These are phyloP conservation scores for Chamaecrista fasciculata DNA, from an alignment of 306 rosid species.

Conservation along the genomic window DNA sequence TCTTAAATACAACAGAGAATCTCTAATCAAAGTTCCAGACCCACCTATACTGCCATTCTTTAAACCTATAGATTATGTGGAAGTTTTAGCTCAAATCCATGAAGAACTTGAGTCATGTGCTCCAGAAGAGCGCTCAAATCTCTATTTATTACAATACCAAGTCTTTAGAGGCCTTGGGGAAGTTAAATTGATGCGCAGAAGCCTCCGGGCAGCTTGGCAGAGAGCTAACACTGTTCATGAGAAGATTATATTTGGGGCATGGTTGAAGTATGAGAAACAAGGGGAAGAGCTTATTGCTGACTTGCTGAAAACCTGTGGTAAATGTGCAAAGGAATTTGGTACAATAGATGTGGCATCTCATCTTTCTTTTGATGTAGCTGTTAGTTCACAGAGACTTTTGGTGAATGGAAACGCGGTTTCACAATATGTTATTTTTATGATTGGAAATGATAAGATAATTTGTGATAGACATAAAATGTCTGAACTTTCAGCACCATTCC, in stretches of 20 bases:
- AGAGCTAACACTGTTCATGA: constrained; percentile 70
- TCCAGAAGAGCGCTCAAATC: constrained; percentile 66
- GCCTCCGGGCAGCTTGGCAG: constrained; percentile 84
- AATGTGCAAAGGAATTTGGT: constrained; percentile 71
- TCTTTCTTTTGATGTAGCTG: constrained; percentile 41
- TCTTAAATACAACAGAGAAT: constrained; percentile 58
- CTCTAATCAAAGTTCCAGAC: constrained; percentile 83
- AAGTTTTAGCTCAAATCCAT: constrained; percentile 91
- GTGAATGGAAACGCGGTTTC: constrained; percentile 48
- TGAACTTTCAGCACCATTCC: constrained; percentile 79
- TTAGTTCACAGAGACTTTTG: constrained; percentile 34
- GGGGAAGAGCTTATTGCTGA: constrained; percentile 76
- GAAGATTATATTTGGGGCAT: constrained; percentile 82
- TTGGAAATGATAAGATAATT: constrained; percentile 68
- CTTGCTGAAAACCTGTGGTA: constrained; percentile 64
- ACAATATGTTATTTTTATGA: constrained; percentile 52
- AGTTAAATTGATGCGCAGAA: constrained; percentile 82
- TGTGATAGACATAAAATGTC: constrained; percentile 83
- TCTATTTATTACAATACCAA: constrained; percentile 75
- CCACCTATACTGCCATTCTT: constrained; percentile 71
- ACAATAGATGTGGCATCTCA: constrained; percentile 58
- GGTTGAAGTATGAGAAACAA: constrained; percentile 87
- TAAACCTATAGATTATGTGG: constrained; percentile 82
- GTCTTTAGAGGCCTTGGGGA: constrained; percentile 88
- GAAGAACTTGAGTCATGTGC: constrained; percentile 87